Evolutionary conservation across 495 filamentous ascomycete genomes (phyloP).

Genomic region (Aspergillus bridgeri): DNA sequence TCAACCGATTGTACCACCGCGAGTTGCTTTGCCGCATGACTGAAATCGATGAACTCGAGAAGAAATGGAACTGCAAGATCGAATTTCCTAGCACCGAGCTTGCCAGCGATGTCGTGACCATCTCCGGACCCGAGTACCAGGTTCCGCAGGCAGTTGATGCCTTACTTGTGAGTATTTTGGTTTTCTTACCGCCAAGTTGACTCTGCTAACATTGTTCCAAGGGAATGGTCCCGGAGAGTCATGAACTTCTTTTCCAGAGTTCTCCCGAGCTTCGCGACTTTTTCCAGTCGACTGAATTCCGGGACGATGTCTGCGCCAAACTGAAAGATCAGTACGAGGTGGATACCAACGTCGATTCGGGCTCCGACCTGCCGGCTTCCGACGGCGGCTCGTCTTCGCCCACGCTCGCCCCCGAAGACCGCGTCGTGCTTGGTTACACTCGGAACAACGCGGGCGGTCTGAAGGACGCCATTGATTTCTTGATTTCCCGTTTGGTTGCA

Average conservation of each 20-base stretch:
- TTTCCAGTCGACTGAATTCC: constrained; percentile 74
- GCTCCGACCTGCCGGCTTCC: constrained; percentile 29
- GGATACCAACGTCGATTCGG: constrained; percentile 65
- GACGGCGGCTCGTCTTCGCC: constrained; percentile 38
- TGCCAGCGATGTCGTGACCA: constrained; percentile 92
- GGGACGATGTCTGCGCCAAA: constrained; percentile 72
- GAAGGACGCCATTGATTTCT: constrained; percentile 92
- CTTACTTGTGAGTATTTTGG: constrained; percentile 49
- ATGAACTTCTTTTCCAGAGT: constrained; percentile 81
- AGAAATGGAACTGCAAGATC: constrained; percentile 98
- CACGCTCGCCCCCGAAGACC: constrained; percentile 43
- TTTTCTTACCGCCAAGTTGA: background rate
- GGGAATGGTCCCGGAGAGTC: constrained; percentile 94
- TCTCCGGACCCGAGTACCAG: constrained; percentile 95
- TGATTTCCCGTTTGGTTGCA: constrained; percentile 75
- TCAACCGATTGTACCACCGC: constrained; percentile 93
- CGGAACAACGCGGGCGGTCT: constrained; percentile 95
- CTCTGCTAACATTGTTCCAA: background rate
- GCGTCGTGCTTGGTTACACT: constrained; percentile 72
- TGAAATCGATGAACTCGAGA: constrained; percentile 91
- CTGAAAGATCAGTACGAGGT: constrained; percentile 89
- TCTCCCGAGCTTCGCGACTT: constrained; percentile 69
- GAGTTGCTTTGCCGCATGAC: constrained; percentile 81
- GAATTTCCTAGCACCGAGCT: constrained; percentile 95
- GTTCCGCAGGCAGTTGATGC: constrained; percentile 93